Percentiles rank a stretch among this genome's conserved stretches.
phyloP scores from a whole-genome alignment of 2,329 filamentous ascomycete species.

The Epichloe uncinata region DNA sequence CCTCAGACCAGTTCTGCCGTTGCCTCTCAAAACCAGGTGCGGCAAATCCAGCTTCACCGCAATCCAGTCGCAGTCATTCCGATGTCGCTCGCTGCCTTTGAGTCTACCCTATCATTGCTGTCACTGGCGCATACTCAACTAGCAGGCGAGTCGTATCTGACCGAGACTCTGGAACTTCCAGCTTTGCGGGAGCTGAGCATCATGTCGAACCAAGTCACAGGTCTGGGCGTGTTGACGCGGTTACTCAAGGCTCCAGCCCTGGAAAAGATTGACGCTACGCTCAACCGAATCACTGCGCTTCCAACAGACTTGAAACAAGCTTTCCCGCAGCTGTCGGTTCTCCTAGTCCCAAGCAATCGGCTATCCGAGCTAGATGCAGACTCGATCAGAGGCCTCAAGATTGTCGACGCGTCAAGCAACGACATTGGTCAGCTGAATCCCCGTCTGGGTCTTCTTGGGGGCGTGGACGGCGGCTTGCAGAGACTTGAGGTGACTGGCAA shows the following conservation, averaged over 20 bases:
- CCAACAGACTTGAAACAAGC: constrained; percentile 46
- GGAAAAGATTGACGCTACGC: constrained; percentile 65
- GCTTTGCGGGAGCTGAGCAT: constrained; percentile 67
- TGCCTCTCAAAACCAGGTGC: constrained; percentile 37
- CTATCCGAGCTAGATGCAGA: constrained; percentile 61
- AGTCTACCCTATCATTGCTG: constrained; percentile 55
- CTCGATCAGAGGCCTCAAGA: constrained; percentile 57
- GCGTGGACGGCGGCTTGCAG: constrained; percentile 43
- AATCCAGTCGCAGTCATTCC: constrained; percentile 65
- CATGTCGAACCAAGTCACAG: constrained; percentile 58
- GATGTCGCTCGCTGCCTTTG: constrained; percentile 55
- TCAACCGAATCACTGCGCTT: constrained; percentile 65
- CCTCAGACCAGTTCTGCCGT: constrained; percentile 43
- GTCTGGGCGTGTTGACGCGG: constrained; percentile 50
- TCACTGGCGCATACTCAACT: constrained; percentile 67
- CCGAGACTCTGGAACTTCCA: constrained; percentile 53
- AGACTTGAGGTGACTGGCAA: constrained; percentile 72
- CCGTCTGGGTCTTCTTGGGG: constrained; percentile 63
- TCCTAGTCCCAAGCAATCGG: constrained; percentile 70
- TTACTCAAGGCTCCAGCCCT: constrained; percentile 62
- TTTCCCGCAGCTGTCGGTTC: constrained; percentile 57
- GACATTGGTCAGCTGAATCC: constrained; percentile 73
- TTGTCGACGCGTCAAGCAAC: constrained; percentile 74
- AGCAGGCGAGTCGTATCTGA: constrained; percentile 49
- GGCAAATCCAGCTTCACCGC: constrained; percentile 56